Conservation (phyloP, 2,329 filamentous ascomycete species). For the Aspergillus fischeri region DNA sequence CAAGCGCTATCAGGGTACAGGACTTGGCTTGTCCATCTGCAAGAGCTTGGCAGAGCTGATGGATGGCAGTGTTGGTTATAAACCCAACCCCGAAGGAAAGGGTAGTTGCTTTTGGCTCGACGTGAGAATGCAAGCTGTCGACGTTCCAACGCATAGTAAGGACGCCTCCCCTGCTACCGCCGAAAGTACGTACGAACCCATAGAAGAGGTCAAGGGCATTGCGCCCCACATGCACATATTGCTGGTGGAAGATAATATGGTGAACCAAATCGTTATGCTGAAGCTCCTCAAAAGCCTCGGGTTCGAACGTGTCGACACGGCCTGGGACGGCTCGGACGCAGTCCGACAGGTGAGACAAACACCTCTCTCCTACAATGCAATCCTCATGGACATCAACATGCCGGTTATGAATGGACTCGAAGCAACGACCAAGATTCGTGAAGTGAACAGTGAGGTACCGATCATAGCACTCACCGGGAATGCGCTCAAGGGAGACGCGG, state of each 20-base stretch:
- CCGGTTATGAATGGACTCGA: slow-evolving; percentile 45
- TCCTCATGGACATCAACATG: slow-evolving; percentile 49
- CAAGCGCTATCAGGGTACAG: slow-evolving; percentile 54
- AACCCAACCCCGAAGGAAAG: slow-evolving; percentile 40
- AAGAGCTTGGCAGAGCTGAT: slow-evolving; percentile 55
- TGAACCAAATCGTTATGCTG: slow-evolving; percentile 41
- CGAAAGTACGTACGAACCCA: slow-evolving; percentile 13
- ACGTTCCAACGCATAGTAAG: slow-evolving; percentile 25
- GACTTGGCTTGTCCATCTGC: slow-evolving; percentile 55
- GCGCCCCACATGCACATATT: slow-evolving; percentile 40
- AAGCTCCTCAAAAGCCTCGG: slow-evolving; percentile 38
- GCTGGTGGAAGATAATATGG: slow-evolving; percentile 41
- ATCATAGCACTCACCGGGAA: slow-evolving; percentile 56
- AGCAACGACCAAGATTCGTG: slow-evolving; percentile 42
- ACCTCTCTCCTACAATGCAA: slow-evolving; percentile 40
- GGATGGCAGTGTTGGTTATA: slow-evolving; percentile 50
- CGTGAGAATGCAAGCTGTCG: slow-evolving; percentile 9
- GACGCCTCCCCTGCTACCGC: slow-evolving; percentile 17
- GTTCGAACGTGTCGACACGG: slow-evolving; percentile 41
- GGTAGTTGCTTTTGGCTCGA: slow-evolving; percentile 45
- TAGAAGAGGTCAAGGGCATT: slow-evolving; percentile 31
- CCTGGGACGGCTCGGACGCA: slow-evolving; percentile 43
- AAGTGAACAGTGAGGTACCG: slow-evolving; percentile 38
- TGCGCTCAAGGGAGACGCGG: slow-evolving; percentile 53
- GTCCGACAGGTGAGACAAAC: slow-evolving; percentile 41